A percentile compares a stretch with the other conserved stretches of the same genome.
These are phyloP conservation scores for Coleophoma crateriformis DNA, from an alignment of 2,329 filamentous ascomycete species.

Conservation along the genomic window DNA sequence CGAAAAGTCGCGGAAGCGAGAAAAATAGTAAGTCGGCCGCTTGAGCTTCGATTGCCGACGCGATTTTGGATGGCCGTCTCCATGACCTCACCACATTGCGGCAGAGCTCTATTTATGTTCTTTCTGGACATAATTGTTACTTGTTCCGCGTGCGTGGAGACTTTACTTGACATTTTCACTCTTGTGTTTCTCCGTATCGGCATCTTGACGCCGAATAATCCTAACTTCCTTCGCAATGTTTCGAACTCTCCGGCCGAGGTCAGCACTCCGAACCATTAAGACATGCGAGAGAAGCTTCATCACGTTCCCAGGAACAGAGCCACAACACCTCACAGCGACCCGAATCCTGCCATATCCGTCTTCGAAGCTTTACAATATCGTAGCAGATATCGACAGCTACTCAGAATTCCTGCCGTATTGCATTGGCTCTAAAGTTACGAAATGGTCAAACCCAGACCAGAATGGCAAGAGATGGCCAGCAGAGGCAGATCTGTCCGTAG, in stretches of 20 bases:
- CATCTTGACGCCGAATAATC: no score
- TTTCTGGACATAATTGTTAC: neutral
- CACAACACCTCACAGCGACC: conserved; percentile 64
- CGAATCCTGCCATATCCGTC: conserved; percentile 74
- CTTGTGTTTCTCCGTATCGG: no score
- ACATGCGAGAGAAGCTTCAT: conserved; percentile 35
- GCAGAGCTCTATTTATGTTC: no score
- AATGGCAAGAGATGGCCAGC: conserved; percentile 55
- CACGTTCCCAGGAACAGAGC: conserved; percentile 28
- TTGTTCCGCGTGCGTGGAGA: no score
- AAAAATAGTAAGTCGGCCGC: neutral
- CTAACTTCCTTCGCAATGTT: conserved; percentile 5
- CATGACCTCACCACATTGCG: conserved; percentile 7
- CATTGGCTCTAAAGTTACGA: conserved; percentile 68
- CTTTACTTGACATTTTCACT: no score
- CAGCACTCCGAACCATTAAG: conserved; percentile 10
- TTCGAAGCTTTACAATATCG: conserved; percentile 70
- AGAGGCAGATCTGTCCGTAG: conserved; percentile 73
- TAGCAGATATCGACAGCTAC: conserved; percentile 86
- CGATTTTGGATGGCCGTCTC: conserved; percentile 5
- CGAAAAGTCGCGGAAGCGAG: neutral
- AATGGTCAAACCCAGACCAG: conserved; percentile 55
- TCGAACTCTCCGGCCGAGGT: conserved; percentile 12
- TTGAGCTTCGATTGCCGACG: neutral
- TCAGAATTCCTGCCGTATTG: conserved; percentile 88